These are phyloP conservation scores for Drechmeria coniospora DNA, from an alignment of 2,329 filamentous ascomycete species.

Conservation along the genomic window DNA sequence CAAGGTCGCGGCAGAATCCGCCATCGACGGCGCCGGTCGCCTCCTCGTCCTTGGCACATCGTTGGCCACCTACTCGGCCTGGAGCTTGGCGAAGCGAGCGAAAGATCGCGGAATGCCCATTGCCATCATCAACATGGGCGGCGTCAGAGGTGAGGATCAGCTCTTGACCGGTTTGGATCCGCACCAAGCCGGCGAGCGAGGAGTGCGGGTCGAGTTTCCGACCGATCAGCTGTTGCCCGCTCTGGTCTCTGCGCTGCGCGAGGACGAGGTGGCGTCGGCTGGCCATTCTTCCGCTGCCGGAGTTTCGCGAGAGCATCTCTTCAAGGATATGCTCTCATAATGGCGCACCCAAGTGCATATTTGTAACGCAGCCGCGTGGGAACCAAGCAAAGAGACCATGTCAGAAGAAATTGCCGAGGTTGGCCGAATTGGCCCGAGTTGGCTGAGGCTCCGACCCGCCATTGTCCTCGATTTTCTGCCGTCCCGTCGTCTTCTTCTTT, in stretches of 20 bases:
- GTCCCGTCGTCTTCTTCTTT: conserved; percentile 2
- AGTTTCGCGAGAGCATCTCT: conserved; percentile 15
- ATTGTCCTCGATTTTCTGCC: conserved; percentile 5
- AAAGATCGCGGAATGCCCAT: conserved; percentile 73
- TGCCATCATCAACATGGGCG: conserved; percentile 77
- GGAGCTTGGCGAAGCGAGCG: conserved; percentile 73
- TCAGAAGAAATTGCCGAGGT: conserved; percentile 37
- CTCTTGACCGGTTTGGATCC: conserved; percentile 47
- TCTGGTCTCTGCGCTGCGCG: conserved; percentile 35
- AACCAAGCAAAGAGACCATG: conserved; percentile 5
- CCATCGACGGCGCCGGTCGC: conserved; percentile 60
- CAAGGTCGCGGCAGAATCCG: conserved; percentile 62
- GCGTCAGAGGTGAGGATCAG: conserved; percentile 61
- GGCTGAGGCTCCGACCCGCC: conserved; percentile 9
- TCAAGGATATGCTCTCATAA: conserved; percentile 47
- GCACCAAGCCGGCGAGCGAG: conserved; percentile 32
- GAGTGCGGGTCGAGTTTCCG: conserved; percentile 40
- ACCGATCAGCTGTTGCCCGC: conserved; percentile 42
- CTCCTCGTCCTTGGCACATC: conserved; percentile 77
- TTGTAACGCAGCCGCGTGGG: conserved; percentile 6
- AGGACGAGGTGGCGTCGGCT: conserved; percentile 7
- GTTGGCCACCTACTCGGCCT: conserved; percentile 88
- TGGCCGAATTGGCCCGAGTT: conserved; percentile 12
- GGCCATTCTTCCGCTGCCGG: not conserved
- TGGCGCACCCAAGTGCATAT: conserved; percentile 2